Evolutionary conservation across 73 alveolate species (phyloP), one percentile per base, ranked within the genome.

Genomic region (Paramecium sexaurelia): DNA sequence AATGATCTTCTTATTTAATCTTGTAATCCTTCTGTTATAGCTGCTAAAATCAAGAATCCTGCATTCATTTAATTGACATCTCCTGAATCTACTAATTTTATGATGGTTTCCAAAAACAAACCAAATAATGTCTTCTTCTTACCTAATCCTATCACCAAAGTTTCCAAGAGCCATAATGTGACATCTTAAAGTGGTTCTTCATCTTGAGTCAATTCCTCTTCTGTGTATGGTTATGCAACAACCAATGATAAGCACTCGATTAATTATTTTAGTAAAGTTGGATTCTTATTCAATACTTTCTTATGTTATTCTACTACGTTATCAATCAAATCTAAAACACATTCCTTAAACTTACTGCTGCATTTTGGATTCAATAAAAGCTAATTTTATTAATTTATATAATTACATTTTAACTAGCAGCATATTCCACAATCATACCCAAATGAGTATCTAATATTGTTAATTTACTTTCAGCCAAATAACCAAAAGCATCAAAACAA

Each of bases 161-260:
- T 68, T 88, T 68, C 85, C 11, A 68, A 24, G 10, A 88, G 66
- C 94, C 94, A 88, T 88, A 88, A 88, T 32, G 94, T 66, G 10
- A 88, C 87, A 47, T 88, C 94, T 88, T 88, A 45, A 8, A 88
- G 33, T 45, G 94, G 94, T 27, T 88, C 94, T 27, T 69, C 91
- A 39, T 82, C 94, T 68, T 36, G 39, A 68, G 69, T 84, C 55
- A 88, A 69, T 11, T 67, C 83, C 15, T 88, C 91, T 41, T 69
- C 75, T 39, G 89, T 67, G 55, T 55, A 88, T 26, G 94, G 94
- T 36, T 75, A 68, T n/a, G 94, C 94, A 68, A 88, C 22, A 1
- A 88, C 83, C 19, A 88, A 56, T 39, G 87, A 69, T 35, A 88
- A 43, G 71, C 91, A 55, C 43, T 88, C 94, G 26, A 88, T 43